A percentile compares a stretch with the other conserved stretches of the same genome.
phyloP scores from a whole-genome alignment of 2,329 filamentous ascomycete species.

The Dryadomyces quercus-mongolicae region DNA sequence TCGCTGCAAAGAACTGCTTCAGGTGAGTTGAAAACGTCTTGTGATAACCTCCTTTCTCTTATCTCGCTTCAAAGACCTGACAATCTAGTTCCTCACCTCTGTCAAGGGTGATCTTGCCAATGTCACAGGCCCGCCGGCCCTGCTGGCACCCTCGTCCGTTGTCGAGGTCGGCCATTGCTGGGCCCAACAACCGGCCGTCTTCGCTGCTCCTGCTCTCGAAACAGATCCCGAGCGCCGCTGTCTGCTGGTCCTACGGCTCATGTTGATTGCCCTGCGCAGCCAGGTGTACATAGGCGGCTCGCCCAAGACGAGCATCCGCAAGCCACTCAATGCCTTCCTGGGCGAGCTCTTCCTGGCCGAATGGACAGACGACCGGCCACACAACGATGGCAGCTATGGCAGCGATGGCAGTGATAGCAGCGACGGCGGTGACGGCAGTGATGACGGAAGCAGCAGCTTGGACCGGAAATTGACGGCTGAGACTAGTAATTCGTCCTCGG shows the following conservation, averaged over 20 bases:
- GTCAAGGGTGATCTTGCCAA: slow-evolving; percentile 39
- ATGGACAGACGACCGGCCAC: slow-evolving; percentile 15
- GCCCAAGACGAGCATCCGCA: slow-evolving; percentile 35
- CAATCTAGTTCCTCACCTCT: slow-evolving; percentile 19
- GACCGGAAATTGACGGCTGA: slow-evolving; percentile 11
- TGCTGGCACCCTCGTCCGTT: slow-evolving; percentile 35
- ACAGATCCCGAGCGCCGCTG: slow-evolving; percentile 27
- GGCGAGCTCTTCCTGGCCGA: slow-evolving; percentile 35
- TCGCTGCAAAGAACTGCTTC: slow-evolving; percentile 19
- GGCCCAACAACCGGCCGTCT: slow-evolving; percentile 34
- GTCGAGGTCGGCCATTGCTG: slow-evolving; percentile 39
- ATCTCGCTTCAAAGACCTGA: too few relatives aligned
- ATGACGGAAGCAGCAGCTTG: neutral
- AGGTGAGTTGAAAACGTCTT: too few relatives aligned
- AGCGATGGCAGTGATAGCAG: neutral
- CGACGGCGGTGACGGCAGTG: neutral
- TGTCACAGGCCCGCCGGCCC: slow-evolving; percentile 36
- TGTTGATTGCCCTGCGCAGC: slow-evolving; percentile 31
- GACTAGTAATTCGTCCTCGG: neutral
- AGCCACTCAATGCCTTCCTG: slow-evolving; percentile 40
- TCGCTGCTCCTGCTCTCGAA: slow-evolving; percentile 34
- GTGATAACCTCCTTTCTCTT: too few relatives aligned
- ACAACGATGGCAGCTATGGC: slow-evolving; percentile 9
- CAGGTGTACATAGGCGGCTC: slow-evolving; percentile 35
- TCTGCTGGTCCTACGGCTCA: slow-evolving; percentile 33